A percentile compares a stretch with the other conserved stretches of the same genome.
Evolutionary conservation across 352 stramenopile genomes (phyloP).

Genomic region (Poterioochromonas sp.): DNA sequence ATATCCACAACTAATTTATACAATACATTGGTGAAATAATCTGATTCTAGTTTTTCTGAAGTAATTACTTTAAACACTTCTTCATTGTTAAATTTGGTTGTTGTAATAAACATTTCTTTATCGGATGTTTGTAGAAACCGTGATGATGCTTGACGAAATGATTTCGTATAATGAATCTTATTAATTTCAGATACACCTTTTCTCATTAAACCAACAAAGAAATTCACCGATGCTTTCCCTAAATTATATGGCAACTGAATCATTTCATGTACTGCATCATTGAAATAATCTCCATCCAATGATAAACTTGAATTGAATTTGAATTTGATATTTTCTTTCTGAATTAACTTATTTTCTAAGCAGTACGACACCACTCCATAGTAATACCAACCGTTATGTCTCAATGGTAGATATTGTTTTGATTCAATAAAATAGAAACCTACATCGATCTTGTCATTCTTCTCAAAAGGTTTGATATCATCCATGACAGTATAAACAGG

Average conservation of each 20-base stretch:
- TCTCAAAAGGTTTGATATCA: slow-evolving; percentile 22
- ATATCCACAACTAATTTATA: slow-evolving; percentile 26
- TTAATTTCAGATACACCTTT: neutral
- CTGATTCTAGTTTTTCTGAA: neutral
- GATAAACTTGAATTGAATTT: slow-evolving; percentile 10
- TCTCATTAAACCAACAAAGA: neutral
- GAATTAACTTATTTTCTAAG: slow-evolving; percentile 29
- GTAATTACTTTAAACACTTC: slow-evolving; percentile 7
- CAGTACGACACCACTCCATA: slow-evolving; percentile 5
- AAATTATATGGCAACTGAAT: neutral
- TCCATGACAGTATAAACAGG: slow-evolving; percentile 28
- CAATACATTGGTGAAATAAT: neutral
- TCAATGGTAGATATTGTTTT: slow-evolving; percentile 21
- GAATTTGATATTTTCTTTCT: slow-evolving; percentile 5
- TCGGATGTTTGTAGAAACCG: slow-evolving; percentile 9
- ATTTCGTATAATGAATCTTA: neutral
- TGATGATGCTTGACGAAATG: neutral
- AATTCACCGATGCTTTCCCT: neutral
- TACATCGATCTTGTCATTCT: neutral
- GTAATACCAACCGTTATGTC: slow-evolving; percentile 31
- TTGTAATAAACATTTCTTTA: neutral
- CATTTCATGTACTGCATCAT: slow-evolving; percentile 14
- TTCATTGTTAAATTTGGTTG: neutral
- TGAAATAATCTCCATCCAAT: slow-evolving; percentile 23
- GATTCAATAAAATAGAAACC: slow-evolving; percentile 30